Evolutionary conservation across 805 yeast species (phyloP).

Genomic region (Candida piceae): DNA sequence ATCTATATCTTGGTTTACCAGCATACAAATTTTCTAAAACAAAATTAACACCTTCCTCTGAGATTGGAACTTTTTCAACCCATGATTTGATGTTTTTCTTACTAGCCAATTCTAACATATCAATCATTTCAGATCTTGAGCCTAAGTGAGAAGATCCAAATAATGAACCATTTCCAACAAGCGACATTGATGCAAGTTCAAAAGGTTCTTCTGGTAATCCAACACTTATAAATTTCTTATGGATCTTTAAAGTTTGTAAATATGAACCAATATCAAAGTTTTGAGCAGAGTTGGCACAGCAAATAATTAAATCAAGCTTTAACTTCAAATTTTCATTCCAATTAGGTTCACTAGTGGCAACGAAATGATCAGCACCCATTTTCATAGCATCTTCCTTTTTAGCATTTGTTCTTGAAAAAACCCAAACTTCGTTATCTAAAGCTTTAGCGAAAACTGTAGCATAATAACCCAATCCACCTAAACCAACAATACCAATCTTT

Average conservation of each 20-base stretch:
- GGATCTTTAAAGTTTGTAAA: constrained; percentile 7
- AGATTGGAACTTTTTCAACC: constrained; percentile 47
- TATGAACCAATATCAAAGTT: constrained; percentile 28
- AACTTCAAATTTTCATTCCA: constrained; percentile 34
- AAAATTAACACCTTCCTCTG: constrained; percentile 36
- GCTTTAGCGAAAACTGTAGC: constrained; percentile 51
- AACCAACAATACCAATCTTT: constrained; percentile 45
- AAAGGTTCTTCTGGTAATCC: constrained; percentile 24
- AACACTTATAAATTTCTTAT: constrained; percentile 7
- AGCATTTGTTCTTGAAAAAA: constrained; percentile 45
- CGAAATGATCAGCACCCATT: constrained; percentile 49
- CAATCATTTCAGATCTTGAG: constrained; percentile 44
- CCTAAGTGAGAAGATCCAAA: constrained; percentile 41
- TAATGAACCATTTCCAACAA: constrained; percentile 23
- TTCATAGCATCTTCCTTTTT: constrained; percentile 45
- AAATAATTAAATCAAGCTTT: constrained; percentile 41
- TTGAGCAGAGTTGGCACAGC: constrained; percentile 49
- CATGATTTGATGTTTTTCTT: constrained; percentile 43
- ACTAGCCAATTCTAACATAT: constrained; percentile 45
- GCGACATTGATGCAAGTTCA: constrained; percentile 9
- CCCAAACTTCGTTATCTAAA: constrained; percentile 55
- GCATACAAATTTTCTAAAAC: constrained; percentile 44
- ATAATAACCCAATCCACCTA: constrained; percentile 45
- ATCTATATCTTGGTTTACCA: constrained; percentile 52
- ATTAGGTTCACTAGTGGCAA: constrained; percentile 48